These are phyloP conservation scores for Scedosporium minutisporum DNA, from an alignment of 2,329 filamentous ascomycete species.

Conservation along the genomic window DNA sequence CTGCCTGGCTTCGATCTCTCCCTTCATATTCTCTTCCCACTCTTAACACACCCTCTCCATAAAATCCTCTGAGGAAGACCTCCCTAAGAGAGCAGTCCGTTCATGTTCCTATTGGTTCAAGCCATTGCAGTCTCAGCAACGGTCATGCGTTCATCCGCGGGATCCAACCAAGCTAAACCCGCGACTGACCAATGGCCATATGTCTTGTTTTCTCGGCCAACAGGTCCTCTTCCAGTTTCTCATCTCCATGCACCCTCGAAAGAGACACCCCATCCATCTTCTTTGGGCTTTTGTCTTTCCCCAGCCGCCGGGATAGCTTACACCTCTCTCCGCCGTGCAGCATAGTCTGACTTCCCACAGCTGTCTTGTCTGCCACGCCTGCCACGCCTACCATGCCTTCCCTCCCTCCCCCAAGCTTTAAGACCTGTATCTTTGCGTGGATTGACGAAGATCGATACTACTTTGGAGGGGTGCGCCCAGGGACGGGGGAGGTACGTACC, in stretches of 20 bases:
- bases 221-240: background rate
- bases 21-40: background rate
- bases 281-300: background rate
- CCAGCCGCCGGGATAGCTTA: background rate
- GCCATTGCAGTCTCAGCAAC: background rate
- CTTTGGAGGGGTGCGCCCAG: background rate
- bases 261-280: background rate
- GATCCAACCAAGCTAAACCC: conserved; percentile 2
- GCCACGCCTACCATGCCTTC: background rate
- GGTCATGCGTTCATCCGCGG: conserved; percentile 5
- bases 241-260: background rate
- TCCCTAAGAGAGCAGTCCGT: background rate
- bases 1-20: too few species aligned
- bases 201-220: background rate
- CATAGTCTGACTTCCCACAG: background rate
- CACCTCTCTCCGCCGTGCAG: background rate
- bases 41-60: conserved; percentile 1
- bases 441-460: background rate
- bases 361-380: background rate
- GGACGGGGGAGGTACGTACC: background rate
- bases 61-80: background rate
- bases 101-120: background rate
- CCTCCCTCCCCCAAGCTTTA: background rate
- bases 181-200: background rate
- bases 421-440: background rate